Percentiles rank a stretch among this genome's conserved stretches.
phyloP scores from a whole-genome alignment of 768 basidiomycete species.

The Rossbeevera mucosa region DNA sequence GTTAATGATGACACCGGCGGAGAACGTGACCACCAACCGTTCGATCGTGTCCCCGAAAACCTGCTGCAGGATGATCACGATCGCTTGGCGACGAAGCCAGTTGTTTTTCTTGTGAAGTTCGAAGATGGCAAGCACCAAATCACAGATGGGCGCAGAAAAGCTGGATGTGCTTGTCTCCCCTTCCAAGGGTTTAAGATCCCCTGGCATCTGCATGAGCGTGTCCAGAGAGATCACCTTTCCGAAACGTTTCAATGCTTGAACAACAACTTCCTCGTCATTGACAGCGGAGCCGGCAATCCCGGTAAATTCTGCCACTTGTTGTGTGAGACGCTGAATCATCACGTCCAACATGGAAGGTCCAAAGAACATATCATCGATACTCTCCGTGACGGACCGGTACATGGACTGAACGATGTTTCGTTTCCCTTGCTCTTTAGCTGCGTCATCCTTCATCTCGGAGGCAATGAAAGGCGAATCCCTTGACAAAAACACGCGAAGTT shows the following conservation, averaged over 20 bases:
- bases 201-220: constrained; percentile 65
- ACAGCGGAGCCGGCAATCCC: constrained; percentile 77
- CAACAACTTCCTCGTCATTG: constrained; percentile 80
- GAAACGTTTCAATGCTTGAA: constrained; percentile 69
- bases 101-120: constrained; percentile 95
- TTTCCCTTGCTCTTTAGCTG: constrained; percentile 41
- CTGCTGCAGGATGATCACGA: constrained; percentile 94
- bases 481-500: constrained; percentile 81
- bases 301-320: constrained; percentile 85
- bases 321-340: constrained; percentile 84
- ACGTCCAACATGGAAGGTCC: constrained; percentile 95
- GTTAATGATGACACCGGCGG: not conserved
- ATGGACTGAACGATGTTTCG: constrained; percentile 79
- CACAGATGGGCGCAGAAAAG: constrained; percentile 92
- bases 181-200: constrained; percentile 74
- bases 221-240: constrained; percentile 65
- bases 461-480: constrained; percentile 81
- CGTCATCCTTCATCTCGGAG: constrained; percentile 39
- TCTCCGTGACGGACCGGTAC: constrained; percentile 88
- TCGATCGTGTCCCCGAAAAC: constrained; percentile 95
- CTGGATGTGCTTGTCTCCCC: constrained; percentile 86
- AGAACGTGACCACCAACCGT: constrained; percentile 48
- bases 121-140: constrained; percentile 88
- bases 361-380: constrained; percentile 96
- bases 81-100: constrained; percentile 93